phyloP scores from a whole-genome alignment of 2,329 filamentous ascomycete species.

The Arthrinium puccinioides region DNA sequence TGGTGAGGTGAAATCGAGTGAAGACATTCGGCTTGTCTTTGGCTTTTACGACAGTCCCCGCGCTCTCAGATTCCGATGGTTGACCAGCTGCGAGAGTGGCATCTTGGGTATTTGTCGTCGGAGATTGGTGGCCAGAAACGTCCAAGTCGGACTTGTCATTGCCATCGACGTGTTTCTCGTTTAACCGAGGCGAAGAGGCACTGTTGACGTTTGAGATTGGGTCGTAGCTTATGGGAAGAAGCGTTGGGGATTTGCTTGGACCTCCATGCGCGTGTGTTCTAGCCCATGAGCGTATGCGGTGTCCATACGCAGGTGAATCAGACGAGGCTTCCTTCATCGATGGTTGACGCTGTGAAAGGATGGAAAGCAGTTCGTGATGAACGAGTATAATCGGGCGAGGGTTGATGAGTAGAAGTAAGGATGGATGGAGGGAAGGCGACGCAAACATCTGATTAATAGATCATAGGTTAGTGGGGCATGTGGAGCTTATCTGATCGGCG shows the following conservation, averaged over 20 bases:
- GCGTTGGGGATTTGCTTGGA: conserved; percentile 27
- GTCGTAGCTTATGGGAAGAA: conserved; percentile 31
- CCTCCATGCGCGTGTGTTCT: conserved; percentile 48
- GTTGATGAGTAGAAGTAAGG: background rate
- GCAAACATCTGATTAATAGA: conserved; percentile 1
- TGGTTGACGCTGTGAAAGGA: conserved; percentile 24
- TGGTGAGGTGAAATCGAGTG: conserved; percentile 38
- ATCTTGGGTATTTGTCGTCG: conserved; percentile 19
- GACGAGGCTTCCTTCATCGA: conserved; percentile 58
- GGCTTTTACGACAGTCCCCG: conserved; percentile 47
- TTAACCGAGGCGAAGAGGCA: conserved; percentile 9
- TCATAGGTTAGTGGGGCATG: too few relatives aligned
- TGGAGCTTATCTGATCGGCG: too few relatives aligned
- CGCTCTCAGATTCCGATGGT: conserved; percentile 42
- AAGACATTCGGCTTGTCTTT: conserved; percentile 17
- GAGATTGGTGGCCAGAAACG: conserved; percentile 12
- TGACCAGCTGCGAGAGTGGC: conserved; percentile 26
- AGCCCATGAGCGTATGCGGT: conserved; percentile 50
- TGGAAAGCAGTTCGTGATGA: background rate
- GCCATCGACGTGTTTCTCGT: conserved; percentile 11
- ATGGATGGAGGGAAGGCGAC: background rate
- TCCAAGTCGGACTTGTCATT: conserved; percentile 12
- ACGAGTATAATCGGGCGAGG: background rate
- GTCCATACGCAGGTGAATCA: conserved; percentile 42
- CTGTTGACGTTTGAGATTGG: too few relatives aligned